A percentile compares a stretch with the other conserved stretches of the same genome.
Evolutionary conservation across 192 early-diverging fungal species (phyloP).

Genomic region (Backusella westeae): DNA sequence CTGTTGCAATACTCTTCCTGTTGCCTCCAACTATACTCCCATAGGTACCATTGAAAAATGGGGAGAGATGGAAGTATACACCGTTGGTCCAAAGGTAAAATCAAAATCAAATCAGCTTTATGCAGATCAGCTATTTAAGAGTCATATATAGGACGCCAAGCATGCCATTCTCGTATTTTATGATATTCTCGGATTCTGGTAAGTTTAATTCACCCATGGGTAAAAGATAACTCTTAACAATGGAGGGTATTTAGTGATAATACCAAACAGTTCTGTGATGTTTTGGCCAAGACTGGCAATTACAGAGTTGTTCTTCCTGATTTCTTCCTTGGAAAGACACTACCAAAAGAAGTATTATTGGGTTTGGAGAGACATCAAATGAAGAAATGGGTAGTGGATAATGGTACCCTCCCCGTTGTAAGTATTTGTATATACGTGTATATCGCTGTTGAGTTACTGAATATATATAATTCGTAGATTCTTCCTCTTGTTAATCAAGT

Average conservation of each 20-base stretch:
- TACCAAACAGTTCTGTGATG: conserved; percentile 61
- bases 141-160: neutral
- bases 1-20: conserved; percentile 23
- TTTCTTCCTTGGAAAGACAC: conserved; percentile 49
- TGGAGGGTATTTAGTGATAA: conserved; percentile 33
- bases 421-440: neutral
- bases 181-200: neutral
- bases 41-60: conserved; percentile 17
- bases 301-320: conserved; percentile 65
- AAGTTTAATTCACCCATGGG: neutral
- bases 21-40: conserved; percentile 22
- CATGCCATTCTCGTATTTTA: neutral
- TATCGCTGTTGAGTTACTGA: neutral
- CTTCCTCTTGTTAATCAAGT: neutral
- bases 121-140: neutral
- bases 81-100: conserved; percentile 15
- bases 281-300: conserved; percentile 42
- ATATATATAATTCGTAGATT: neutral
- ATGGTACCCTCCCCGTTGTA: neutral
- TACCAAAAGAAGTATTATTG: conserved; percentile 33
- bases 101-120: neutral
- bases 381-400: conserved; percentile 21
- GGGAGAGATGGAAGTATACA: conserved; percentile 26
- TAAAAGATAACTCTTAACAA: neutral
- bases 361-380: conserved; percentile 33